Conservation (phyloP, 2,329 filamentous ascomycete species). For the Cercospora citrullina region DNA sequence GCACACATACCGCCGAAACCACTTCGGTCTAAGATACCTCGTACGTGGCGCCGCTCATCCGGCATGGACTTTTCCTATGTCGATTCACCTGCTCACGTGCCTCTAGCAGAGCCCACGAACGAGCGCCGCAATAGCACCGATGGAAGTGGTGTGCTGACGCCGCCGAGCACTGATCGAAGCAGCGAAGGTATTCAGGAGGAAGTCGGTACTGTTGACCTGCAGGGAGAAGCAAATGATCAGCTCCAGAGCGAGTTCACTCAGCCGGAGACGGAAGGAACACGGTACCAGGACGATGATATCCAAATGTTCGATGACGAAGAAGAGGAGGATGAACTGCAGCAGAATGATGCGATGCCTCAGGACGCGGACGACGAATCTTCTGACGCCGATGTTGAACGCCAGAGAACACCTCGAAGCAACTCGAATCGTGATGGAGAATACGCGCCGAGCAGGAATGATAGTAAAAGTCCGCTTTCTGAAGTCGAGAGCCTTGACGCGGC, state of each 20-base stretch:
- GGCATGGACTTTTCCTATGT: slow-evolving; percentile 42
- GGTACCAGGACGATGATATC: slow-evolving; percentile 22
- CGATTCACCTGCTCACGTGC: slow-evolving; percentile 39
- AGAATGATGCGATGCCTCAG: slow-evolving; percentile 7
- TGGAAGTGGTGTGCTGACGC: slow-evolving; percentile 38
- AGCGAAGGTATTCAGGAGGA: slow-evolving; percentile 19
- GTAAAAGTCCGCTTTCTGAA: slow-evolving; percentile 23
- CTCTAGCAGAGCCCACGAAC: slow-evolving; percentile 10
- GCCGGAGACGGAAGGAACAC: slow-evolving; percentile 34
- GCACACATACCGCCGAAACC: slow-evolving; percentile 38
- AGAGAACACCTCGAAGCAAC: background rate
- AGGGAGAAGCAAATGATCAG: slow-evolving; percentile 19
- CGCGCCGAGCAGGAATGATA: slow-evolving; percentile 14
- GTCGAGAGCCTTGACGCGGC: background rate
- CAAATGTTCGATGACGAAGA: slow-evolving; percentile 20
- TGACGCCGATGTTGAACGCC: background rate
- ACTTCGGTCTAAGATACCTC: slow-evolving; percentile 43
- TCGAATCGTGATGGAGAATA: slow-evolving; percentile 6
- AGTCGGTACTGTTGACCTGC: slow-evolving; percentile 18
- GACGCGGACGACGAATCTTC: slow-evolving; percentile 10
- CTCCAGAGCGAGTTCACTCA: slow-evolving; percentile 29
- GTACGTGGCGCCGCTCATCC: slow-evolving; percentile 46
- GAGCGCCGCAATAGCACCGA: slow-evolving; percentile 26
- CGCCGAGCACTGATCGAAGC: slow-evolving; percentile 37
- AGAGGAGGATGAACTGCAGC: slow-evolving; percentile 12